Base-by-base conservation (phyloP, 2,329 filamentous ascomycete species). In the Penicillium sp. region DNA sequence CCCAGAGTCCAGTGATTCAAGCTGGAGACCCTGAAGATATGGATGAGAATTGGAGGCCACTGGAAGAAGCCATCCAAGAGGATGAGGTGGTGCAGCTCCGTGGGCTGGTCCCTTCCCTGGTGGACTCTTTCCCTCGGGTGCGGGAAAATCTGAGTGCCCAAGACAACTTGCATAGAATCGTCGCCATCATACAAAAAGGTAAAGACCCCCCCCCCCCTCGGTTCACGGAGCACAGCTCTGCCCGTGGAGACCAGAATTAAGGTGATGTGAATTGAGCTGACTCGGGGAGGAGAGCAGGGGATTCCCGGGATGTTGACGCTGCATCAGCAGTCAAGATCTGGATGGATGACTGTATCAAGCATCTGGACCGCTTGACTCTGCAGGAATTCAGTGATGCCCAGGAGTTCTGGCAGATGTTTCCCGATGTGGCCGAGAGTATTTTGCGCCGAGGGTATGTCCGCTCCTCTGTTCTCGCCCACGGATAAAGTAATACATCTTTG, bases 11-110 rank as follows among this genome's bases (percentile, higher is more conserved):
- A 9, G 69, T 74, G 47, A 76, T 76, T 29, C 74, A 77, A 58
- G 72, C 76, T 12, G 72, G 73, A 6, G 73, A 75, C 38, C 59
- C 69, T 13, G 74, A 77, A 60, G 75, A 76, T 48, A 72, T 73
- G 56, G 71, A 73, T 44, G 70, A 75, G 7, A 71, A 60, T 51
- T 76, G 73, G 74, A 67, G 62, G 48, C 59, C 64, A 3, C 50
- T 72, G 45, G 66, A 59, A 9, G 67, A 67, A 32, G 63, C 60
- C 9, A 43, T 69, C 39, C 64, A 62, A 35, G 63, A 67, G 9
- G 60, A 59, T 4, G 65, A 67, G 9, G 55, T 70, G 18, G 62
- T 71, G 26, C 65, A 69, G 55, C 55, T 70, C 26, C 58, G 65
- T 38, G 66, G 66, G 33, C 58, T 60, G 32, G 40, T 28, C 8